Evolutionary conservation across 805 yeast species (phyloP).

Genomic region (Pichia paraexigua): DNA sequence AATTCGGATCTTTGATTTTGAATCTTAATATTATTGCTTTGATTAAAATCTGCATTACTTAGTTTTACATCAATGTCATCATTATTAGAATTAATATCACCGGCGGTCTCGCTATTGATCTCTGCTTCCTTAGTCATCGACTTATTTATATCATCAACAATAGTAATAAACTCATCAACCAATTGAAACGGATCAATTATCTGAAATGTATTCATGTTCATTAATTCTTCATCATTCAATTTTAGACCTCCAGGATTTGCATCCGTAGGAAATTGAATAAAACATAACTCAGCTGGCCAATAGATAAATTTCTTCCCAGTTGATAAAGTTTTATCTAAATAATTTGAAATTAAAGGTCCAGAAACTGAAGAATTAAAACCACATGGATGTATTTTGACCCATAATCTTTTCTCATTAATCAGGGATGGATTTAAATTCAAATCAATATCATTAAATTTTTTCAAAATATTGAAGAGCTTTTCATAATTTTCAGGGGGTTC

Average conservation of each 20-base stretch:
- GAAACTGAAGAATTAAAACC: conserved; percentile 60
- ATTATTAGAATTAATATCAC: not conserved
- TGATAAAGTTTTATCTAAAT: conserved; percentile 28
- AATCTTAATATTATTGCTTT: not conserved
- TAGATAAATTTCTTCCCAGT: conserved; percentile 45
- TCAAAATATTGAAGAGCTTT: conserved; percentile 3
- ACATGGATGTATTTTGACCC: conserved; percentile 67
- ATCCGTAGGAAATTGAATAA: conserved; percentile 41
- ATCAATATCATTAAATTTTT: conserved; percentile 27
- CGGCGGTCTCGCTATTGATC: no score
- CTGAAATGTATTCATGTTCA: conserved; percentile 5
- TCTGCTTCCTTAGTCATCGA: conserved; percentile 7
- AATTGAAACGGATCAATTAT: conserved; percentile 22
- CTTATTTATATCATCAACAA: conserved; percentile 13
- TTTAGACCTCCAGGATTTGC: conserved; percentile 9
- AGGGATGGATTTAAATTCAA: conserved; percentile 1
- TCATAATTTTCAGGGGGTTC: conserved; percentile 35
- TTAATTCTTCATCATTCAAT: not conserved
- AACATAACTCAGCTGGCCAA: conserved; percentile 69
- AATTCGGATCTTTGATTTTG: conserved; percentile 4
- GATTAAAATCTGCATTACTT: not conserved
- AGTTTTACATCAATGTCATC: not conserved
- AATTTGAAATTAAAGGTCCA: conserved; percentile 54
- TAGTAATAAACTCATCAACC: conserved; percentile 23
- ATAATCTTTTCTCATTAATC: conserved; percentile 25